These are phyloP conservation scores for Acanthamoeba lenticulata DNA, from an alignment of 208 protist species.

Conservation along the genomic window DNA sequence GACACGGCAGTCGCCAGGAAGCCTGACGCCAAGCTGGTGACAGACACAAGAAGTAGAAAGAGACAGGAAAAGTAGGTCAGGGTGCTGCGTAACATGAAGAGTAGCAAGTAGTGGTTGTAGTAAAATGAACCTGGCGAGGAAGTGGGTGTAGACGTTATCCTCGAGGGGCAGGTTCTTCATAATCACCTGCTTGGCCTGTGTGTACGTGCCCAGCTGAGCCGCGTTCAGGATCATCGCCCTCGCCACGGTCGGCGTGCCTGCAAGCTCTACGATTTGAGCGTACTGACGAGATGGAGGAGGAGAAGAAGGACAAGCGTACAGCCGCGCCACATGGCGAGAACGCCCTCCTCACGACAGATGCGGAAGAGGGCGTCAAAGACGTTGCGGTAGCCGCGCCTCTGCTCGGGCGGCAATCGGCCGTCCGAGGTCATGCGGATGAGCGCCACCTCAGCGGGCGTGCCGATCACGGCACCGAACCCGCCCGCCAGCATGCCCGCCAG, in stretches of 20 bases:
- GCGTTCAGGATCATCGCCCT: conserved; percentile 81
- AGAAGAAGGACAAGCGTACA: not conserved
- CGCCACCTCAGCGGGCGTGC: conserved; percentile 79
- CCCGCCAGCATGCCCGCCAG: conserved; percentile 72
- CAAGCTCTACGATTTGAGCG: not conserved
- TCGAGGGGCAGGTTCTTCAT: not conserved
- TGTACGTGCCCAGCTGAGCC: conserved; percentile 80
- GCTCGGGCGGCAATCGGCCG: conserved; percentile 60
- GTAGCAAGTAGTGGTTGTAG: not conserved
- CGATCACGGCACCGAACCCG: conserved; percentile 77
- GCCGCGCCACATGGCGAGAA: conserved; percentile 75
- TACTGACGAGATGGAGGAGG: too few relatives aligned
- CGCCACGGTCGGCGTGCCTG: conserved; percentile 73
- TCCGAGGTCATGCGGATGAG: conserved; percentile 82
- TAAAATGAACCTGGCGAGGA: conserved; percentile 52
- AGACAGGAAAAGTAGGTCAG: not conserved
- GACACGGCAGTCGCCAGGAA: conserved; percentile 73
- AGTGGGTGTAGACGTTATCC: conserved; percentile 13
- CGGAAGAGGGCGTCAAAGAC: conserved; percentile 77
- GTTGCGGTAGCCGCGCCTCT: conserved; percentile 78
- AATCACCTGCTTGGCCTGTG: conserved; percentile 77
- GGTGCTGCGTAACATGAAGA: conserved; percentile 35
- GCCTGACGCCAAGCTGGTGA: conserved; percentile 63
- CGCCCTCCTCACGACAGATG: conserved; percentile 77
- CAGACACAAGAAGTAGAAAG: not conserved